Base-by-base conservation (phyloP, 2,329 filamentous ascomycete genomes). In the Hyphodiscus sp. region DNA sequence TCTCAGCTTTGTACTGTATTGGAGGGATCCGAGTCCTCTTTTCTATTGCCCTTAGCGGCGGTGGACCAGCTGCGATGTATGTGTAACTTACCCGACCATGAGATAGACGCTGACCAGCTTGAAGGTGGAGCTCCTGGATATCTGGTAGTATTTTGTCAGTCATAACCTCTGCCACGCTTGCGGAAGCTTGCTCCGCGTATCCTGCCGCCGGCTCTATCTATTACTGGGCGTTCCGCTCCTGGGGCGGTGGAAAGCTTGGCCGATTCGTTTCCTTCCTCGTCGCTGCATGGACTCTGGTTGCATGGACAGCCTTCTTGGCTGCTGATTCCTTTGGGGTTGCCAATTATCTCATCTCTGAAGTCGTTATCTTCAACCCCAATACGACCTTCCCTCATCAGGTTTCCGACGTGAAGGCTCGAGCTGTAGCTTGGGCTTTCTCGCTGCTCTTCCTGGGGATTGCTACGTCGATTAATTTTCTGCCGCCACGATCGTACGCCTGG, bases 131-230 rank as follows among this genome's bases (percentile, higher is more conserved):
- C 29, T 52, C 44, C 11, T 47, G 44, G 50, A 38, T 52, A n/a
- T 47, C 50, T 38, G 33, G 33, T 26, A 15, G 53, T 43, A 33
- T 58, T n/a, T 50, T 58, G n/a, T 53, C 56, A 26, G 50, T 58
- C 26, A 58, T 58, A 16, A 58, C 56, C 20, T 50, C 56, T 20
- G 53, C 56, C 6, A 51, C 51, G 2, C 51, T 58, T 20, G 56
- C 56, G 18, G 56, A 58, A 45, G 56, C 54, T 13, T 58, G 56
- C 38, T 56, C 53, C 6, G 49, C 53, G 9, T 58, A 51, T 13
- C 53, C 56, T 8, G 48, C 56, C 23, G 56, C 56, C 38, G 56
- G 56, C n/a, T 58, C 56, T 13, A 58, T 58, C 19, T 58, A 58
- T 49, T 47, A 50, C 11, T 58, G 56, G 56, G 56, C 56, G 8